Percentiles rank a stretch among this genome's conserved stretches.
These are phyloP conservation scores for Aureobasidium sp. DNA, from an alignment of 2,329 filamentous ascomycete genomes.

Conservation along the genomic window DNA sequence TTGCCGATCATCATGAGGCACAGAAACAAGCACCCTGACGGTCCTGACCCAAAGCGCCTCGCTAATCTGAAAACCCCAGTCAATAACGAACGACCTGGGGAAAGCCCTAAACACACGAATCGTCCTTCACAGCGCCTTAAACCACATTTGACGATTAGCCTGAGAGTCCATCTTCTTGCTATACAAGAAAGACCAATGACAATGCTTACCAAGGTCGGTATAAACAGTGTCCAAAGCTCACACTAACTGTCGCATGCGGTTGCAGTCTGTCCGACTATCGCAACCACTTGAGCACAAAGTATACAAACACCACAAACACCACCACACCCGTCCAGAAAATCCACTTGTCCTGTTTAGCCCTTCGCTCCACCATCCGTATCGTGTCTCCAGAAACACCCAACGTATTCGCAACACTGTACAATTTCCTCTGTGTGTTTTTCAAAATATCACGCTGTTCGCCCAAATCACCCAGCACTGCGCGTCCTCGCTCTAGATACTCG, in stretches of 20 bases:
- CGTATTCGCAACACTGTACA: conserved; percentile 92
- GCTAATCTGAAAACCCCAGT: not conserved
- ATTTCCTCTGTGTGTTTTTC: conserved; percentile 82
- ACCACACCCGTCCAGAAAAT: conserved; percentile 86
- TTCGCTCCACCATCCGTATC: conserved; percentile 89
- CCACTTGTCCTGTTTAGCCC: conserved; percentile 94
- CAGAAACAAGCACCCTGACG: not conserved
- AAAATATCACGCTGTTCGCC: conserved; percentile 87
- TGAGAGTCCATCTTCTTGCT: too few species aligned
- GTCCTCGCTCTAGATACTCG: conserved; percentile 84
- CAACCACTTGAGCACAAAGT: conserved; percentile 78
- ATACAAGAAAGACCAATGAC: too few species aligned
- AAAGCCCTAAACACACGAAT: too few species aligned
- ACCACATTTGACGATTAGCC: too few species aligned
- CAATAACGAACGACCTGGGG: too few species aligned
- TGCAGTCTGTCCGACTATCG: too few species aligned
- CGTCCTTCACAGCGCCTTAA: too few species aligned
- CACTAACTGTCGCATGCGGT: too few species aligned
- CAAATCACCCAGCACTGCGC: conserved; percentile 82
- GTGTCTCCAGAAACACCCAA: conserved; percentile 90
- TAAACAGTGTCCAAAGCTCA: too few species aligned
- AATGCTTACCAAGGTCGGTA: too few species aligned
- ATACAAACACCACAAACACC: conserved; percentile 86
- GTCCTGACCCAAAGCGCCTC: not conserved
- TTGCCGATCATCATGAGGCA: not conserved